Base-by-base conservation (phyloP, 1,139 yeast genomes). In the Kodamaea ohmeri region DNA sequence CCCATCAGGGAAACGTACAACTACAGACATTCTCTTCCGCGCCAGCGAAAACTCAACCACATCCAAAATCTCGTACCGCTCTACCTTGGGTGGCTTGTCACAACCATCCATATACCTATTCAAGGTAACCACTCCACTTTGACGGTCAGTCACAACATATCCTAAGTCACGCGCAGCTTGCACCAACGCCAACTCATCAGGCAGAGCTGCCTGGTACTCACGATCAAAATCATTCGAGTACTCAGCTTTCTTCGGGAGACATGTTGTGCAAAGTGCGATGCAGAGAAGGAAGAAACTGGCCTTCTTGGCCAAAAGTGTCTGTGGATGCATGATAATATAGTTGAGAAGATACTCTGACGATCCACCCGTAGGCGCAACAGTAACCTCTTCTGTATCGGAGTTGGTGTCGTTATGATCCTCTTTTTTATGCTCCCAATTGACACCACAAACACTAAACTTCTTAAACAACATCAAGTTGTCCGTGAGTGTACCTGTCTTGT, bases 151-250 rank as follows among this genome's bases (percentile, higher is more conserved):
- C 6, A 89, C 83, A 19, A 90, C 81, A 57, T 71, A 94, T 0
- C 98, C 98, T 67, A 92, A 71, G 56, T 92, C 98, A 48, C 96
- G 72, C 0, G 98, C 98, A 1, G 97, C 98, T 41, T 84, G 80
- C 2, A 92, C 92, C 29, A 92, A 67, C 0, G 99, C 98, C 38
- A 90, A 62, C 57, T 92, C 99, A 64, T 92, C 98, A 0, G 98
- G 98, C 0, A 97, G 90, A 0, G 97, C 81, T 0, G 97, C 88
- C 56, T 89, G 97, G 52, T 90, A 94, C 12, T 35, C 36, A 1
- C 38, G 37, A 16, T 35, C 30, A 25, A 32, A 35, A 21, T 34
- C 32, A 27, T 27, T 27, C 16, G 35, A 32, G 14, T 33, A 36
- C 8, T 33, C 37, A 8, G 36, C 31, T n/a, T 40, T 51, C 25